Base-by-base conservation (phyloP, 208 protist genomes). In the Leptomonas seymouri region DNA sequence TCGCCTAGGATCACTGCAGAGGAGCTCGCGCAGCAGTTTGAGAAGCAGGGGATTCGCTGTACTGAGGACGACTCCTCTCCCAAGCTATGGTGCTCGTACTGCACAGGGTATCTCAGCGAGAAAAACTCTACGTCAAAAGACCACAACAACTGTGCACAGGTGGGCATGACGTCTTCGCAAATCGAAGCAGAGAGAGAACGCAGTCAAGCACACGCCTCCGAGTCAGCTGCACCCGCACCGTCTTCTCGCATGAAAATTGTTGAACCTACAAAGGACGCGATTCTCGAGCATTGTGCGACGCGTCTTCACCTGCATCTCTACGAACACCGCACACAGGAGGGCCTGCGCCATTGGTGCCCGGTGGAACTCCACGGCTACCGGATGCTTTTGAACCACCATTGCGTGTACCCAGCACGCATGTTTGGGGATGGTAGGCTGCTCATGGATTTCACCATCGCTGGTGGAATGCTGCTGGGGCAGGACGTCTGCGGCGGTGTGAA, bases 401-500 rank as follows among this genome's bases (percentile, higher is more conserved):
- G 82, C 74, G 30, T 96, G 25, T 94, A 93, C 71, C 88, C 89
- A 5, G 50, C 49, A 9, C 62, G 67, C 39, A 86, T 88, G 72
- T 94, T 91, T 60, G 91, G 91, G 8, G 72, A 69, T 14, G 89
- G 91, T 9, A 76, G 80, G 28, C 11, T 92, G 16, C 53, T 96
- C 20, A 74, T 92, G 69, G 78, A 96, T 60, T 73, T 77, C 20
- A 92, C 85, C 23, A 77, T 94, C 31, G 68, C 71, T 5, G 73
- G 72, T 20, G 88, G 88, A 12, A 85, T 81, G 61, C 48, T 93
- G 34, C 64, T 94, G 5, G 65, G 78, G 18, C 64, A 84, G 50
- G 91, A 96, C 64, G 83, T 93, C 25, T 94, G 88, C 65, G 88
- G 91, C 45, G 91, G 82, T 5, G 86, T 96, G 45, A 85, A 85